Base-by-base conservation (phyloP, 495 filamentous ascomycete species). In the Trichoderma gamsii region DNA sequence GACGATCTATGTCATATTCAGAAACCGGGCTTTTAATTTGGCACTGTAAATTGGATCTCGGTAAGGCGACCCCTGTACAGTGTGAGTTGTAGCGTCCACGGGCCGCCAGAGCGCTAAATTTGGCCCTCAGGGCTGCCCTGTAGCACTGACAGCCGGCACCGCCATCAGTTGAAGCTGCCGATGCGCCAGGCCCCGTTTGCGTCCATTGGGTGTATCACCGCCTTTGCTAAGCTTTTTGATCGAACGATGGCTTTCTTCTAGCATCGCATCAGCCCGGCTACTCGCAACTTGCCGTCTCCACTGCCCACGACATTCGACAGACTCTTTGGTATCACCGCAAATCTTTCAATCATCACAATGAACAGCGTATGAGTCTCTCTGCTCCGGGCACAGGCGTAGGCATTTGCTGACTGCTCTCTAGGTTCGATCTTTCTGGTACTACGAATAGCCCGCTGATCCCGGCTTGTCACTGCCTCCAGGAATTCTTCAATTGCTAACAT, bases 371-470 rank as follows among this genome's bases (percentile, higher is more conserved):
- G 78, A 63, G 41, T 13, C 38, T 35, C 9, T 63, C 29, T 1
- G 44, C 13, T 67, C 46, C 46, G 13, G 13, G 44, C 44, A 4
- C 12, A 27, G 35, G 41, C 16, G 13, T 16, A 52, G 35, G 18
- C 49, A 9, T 52, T 63, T 21, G 27, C 61, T 41, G 11, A 63
- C 76, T 77, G 69, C 76, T 67, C 11, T n/a, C 23, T 69, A 88
- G 85, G 79, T 83, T 65, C 86, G 82, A 77, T 87, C 86, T 44
- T 88, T 88, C 76, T 88, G 85, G 86, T 88, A 80, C 64, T 77
- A 52, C 63, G 29, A 29, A 29, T 27, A 32, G 65, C 38, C 23
- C 65, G 27, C n/a, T 15, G 0, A 21, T 21, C 49, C 49, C 49
- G 35, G 18, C 49, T 29, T 64, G 35, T 65, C 63, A 41, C 56